Evolutionary conservation across 345 rosid genomes (phyloP).

Genomic region (Carallia pectinifolia): DNA sequence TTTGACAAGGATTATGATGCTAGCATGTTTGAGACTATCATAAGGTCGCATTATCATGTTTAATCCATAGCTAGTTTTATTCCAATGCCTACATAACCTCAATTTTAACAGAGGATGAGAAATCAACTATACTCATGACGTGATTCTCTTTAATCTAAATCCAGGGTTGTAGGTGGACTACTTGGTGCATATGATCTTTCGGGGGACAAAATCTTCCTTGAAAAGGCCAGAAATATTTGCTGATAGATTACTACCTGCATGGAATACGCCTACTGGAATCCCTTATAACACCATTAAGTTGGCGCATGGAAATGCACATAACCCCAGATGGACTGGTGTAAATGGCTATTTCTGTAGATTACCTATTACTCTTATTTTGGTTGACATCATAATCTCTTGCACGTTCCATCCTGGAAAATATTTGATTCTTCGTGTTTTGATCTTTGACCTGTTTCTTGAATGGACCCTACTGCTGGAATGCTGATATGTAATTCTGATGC

Average conservation of each 20-base stretch:
- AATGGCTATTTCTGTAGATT: constrained; percentile 26
- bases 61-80: constrained; percentile 37
- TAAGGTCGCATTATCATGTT: constrained; percentile 87
- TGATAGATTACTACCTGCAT: constrained; percentile 89
- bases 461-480: background rate
- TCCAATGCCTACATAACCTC: background rate
- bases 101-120: too few species aligned
- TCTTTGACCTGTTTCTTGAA: background rate
- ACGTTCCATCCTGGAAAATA: background rate
- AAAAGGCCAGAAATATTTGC: constrained; percentile 43
- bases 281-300: constrained; percentile 83
- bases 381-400: background rate
- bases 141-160: background rate
- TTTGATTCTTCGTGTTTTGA: too few species aligned
- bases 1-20: constrained; percentile 88
- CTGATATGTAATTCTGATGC: background rate
- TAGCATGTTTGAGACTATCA: constrained; percentile 96
- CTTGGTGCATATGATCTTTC: constrained; percentile 20
- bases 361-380: too few species aligned
- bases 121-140: background rate
- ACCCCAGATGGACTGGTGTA: constrained; percentile 90
- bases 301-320: constrained; percentile 68
- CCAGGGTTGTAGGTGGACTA: constrained; percentile 99
- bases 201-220: constrained; percentile 63
- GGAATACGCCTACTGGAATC: constrained; percentile 78